These are phyloP conservation scores for Euclidium syriacum DNA, from an alignment of 345 rosid species.

Conservation along the genomic window DNA sequence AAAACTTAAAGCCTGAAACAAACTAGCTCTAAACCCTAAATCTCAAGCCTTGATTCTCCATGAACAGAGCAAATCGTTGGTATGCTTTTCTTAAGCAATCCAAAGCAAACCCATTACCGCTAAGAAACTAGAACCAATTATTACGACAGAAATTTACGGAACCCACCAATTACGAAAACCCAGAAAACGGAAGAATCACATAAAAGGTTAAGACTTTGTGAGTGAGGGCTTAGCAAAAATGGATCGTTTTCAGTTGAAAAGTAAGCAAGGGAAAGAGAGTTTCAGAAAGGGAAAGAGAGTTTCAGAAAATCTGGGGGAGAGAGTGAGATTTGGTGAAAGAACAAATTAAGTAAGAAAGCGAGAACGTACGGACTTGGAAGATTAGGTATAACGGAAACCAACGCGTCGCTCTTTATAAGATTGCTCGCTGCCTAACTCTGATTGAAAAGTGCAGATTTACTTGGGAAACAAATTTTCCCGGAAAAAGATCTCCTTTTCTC, in stretches of 20 bases:
- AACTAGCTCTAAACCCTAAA: conserved; percentile 2
- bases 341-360: neutral
- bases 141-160: neutral
- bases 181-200: conserved; percentile 11
- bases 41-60: neutral
- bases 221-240: neutral
- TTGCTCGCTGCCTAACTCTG: conserved; percentile 4
- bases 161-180: neutral
- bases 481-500: conserved; percentile 8
- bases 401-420: neutral
- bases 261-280: neutral
- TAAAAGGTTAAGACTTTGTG: conserved; percentile 1
- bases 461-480: conserved; percentile 8
- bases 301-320: neutral
- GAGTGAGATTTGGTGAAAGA: conserved; percentile 1
- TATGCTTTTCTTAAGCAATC: neutral
- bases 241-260: neutral
- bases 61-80: neutral
- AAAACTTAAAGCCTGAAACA: conserved; percentile 8
- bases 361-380: neutral
- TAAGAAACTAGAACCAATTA: neutral
- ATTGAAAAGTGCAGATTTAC: conserved; percentile 11
- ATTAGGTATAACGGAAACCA: neutral
- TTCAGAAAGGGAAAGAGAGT: conserved; percentile 6
- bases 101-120: neutral